Percentiles rank a stretch among this genome's conserved stretches.
Evolutionary conservation across 768 basidiomycete genomes (phyloP).

Genomic region (Boletellus sp.): DNA sequence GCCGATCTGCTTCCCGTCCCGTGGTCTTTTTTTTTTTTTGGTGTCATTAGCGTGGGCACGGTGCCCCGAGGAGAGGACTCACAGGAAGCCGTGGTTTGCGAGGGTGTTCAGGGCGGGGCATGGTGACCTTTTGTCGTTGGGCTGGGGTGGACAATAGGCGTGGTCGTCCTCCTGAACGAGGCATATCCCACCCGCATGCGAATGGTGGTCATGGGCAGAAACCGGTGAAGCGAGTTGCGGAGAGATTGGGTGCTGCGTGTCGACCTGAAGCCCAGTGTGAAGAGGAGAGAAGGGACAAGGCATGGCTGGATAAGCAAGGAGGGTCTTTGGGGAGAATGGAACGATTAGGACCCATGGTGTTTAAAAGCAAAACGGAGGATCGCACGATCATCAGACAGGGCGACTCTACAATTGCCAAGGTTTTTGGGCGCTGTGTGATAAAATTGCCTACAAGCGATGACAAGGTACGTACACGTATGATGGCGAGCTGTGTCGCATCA

Average conservation of each 20-base stretch:
- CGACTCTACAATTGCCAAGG: not conserved
- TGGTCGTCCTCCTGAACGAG: slow-evolving; percentile 39
- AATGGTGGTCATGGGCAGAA: slow-evolving; percentile 20
- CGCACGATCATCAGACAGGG: not conserved
- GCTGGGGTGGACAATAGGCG: slow-evolving; percentile 42
- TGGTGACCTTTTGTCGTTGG: slow-evolving; percentile 54
- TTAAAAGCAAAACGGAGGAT: not conserved
- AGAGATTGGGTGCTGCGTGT: slow-evolving; percentile 2
- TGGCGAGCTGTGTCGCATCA: not conserved
- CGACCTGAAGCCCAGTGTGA: not conserved
- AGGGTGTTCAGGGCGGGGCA: slow-evolving; percentile 74
- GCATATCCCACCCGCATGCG: slow-evolving; percentile 28
- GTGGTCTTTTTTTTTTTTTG: slow-evolving; percentile 33
- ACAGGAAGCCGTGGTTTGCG: slow-evolving; percentile 77
- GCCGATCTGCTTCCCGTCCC: slow-evolving; percentile 48
- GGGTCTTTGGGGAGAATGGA: not conserved
- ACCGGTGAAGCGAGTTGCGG: slow-evolving; percentile 8
- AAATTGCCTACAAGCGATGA: not conserved
- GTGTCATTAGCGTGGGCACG: not conserved
- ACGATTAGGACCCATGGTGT: not conserved
- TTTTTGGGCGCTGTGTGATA: not conserved
- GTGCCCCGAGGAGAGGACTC: too few species aligned
- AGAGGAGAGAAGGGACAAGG: not conserved
- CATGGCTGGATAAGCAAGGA: slow-evolving; percentile 3
- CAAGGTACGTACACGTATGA: not conserved